Percentiles rank a stretch among this genome's conserved stretches.
These are phyloP conservation scores for Artemisia argyi DNA, from an alignment of 129 eudicot species.

Conservation along the genomic window DNA sequence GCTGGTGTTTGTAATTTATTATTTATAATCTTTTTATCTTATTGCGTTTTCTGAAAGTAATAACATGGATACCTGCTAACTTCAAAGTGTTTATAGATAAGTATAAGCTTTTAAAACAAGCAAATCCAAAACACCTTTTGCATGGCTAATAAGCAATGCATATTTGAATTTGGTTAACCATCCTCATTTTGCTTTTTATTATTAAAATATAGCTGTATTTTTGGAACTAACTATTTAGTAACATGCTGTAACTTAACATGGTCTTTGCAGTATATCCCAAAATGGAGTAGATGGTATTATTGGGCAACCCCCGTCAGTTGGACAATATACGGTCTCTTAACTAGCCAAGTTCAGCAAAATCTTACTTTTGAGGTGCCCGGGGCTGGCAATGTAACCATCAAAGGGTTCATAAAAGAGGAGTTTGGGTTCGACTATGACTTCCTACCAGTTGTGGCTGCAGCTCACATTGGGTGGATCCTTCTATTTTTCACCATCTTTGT, in stretches of 20 bases:
- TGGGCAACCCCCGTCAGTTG: constrained; percentile 35
- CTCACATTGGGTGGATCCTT: constrained; percentile 26
- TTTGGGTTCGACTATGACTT: constrained; percentile 32
- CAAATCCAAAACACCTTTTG: no score
- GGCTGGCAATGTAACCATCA: constrained; percentile 19
- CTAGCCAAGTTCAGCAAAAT: constrained; percentile 29
- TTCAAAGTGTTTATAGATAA: no score
- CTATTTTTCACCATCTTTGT: constrained; percentile 27
- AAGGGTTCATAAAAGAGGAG: constrained; percentile 23
- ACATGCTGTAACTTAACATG: constrained; percentile 1
- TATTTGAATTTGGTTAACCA: not conserved
- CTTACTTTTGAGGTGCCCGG: constrained; percentile 26
- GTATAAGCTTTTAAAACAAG: no score
- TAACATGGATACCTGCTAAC: no score
- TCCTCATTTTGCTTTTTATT: no score
- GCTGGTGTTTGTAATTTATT: no score
- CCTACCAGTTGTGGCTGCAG: constrained; percentile 26
- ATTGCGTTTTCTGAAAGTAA: no score
- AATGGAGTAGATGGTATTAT: constrained; percentile 40
- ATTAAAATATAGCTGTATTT: not conserved
- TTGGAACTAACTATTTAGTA: not conserved
- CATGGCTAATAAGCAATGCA: not conserved
- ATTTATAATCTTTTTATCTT: no score
- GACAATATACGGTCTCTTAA: constrained; percentile 36
- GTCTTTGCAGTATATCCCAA: constrained; percentile 31